Evolutionary conservation across 345 rosid species (phyloP), one percentile per base, ranked within the genome.

Genomic region (Abelmoschus esculentus): DNA sequence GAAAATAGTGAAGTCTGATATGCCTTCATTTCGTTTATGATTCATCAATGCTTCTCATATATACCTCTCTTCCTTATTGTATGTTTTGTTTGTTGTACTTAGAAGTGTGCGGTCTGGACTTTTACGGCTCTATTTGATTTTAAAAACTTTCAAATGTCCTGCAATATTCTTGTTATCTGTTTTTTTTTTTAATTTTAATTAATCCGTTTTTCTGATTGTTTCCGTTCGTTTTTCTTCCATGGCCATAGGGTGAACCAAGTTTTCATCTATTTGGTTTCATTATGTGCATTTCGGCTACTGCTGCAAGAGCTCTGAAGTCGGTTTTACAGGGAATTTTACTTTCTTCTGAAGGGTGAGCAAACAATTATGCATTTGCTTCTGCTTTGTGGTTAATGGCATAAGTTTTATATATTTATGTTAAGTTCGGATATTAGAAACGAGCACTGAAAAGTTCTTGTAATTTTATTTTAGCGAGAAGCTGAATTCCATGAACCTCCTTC

Each of bases 251-350:
- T 64, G 98, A 96, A 75, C 99, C 99, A 7, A 96, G 98, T 83
- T 96, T 96, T 82, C 98, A 96, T 77, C 83, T 96, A 38, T 92
- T 96, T 80, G 99, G 99, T 80, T 96, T 96, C 66, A 79, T 92
- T 57, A 89, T 96, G 88, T 96, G 99, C 66, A 55, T 92, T 66
- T 80, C 91, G 46, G 99, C 99, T 40, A 96, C 99, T 3, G 99
- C 96, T 72, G 97, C 99, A 0, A 85, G 99, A 83, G 99, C 99
- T 61, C 92, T 96, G 54, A 96, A 96, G 76, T 92, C 99, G 46
- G 99, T 96, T 58, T 81, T 96, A 70, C 99, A 96, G 77, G 97
- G 99, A 62, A 92, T 96, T 81, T 77, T 96, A 72, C 99, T 96
- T 78, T 92, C 99, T 71, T 90, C 98, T 34, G 99, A 96, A 82